Conservation (phyloP, 805 yeast genomes). For the Wickerhamiella alocasiicola region DNA sequence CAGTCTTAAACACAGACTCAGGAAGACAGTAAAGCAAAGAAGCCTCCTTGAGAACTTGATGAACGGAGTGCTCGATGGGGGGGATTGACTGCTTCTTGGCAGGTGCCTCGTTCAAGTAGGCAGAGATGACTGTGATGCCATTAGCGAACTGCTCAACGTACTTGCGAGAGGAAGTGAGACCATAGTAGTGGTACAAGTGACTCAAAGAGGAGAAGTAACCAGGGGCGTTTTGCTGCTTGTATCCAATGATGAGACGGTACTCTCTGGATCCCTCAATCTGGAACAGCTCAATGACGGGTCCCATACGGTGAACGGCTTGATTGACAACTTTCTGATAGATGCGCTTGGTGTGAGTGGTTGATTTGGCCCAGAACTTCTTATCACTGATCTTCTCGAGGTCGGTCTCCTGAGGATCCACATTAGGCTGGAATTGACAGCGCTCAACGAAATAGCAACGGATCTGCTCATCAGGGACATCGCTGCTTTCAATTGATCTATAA, state of each 20-base stretch:
- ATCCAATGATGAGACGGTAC: conserved; percentile 80
- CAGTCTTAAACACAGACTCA: conserved; percentile 61
- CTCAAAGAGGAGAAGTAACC: conserved; percentile 79
- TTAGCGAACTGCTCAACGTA: conserved; percentile 90
- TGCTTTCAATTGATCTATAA: conserved; percentile 41
- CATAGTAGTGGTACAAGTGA: conserved; percentile 79
- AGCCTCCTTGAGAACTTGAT: conserved; percentile 88
- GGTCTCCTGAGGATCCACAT: conserved; percentile 28
- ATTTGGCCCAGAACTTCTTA: conserved; percentile 59
- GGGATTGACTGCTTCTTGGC: conserved; percentile 23
- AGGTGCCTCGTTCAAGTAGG: conserved; percentile 63
- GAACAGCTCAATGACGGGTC: conserved; percentile 84
- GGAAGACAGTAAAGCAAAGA: conserved; percentile 87
- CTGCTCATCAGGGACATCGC: conserved; percentile 33
- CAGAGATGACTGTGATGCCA: conserved; percentile 74
- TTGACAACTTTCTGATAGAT: conserved; percentile 62
- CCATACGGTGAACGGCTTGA: conserved; percentile 61
- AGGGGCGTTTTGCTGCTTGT: conserved; percentile 69
- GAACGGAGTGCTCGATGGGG: conserved; percentile 62
- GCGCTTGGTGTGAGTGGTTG: conserved; percentile 65
- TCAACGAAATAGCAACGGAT: conserved; percentile 74
- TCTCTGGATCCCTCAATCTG: conserved; percentile 71
- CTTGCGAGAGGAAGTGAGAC: conserved; percentile 71
- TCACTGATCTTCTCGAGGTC: conserved; percentile 66
- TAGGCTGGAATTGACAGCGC: conserved; percentile 38